phyloP scores from a whole-genome alignment of 805 yeast genomes.

The Scheffersomyces coipomensis region DNA sequence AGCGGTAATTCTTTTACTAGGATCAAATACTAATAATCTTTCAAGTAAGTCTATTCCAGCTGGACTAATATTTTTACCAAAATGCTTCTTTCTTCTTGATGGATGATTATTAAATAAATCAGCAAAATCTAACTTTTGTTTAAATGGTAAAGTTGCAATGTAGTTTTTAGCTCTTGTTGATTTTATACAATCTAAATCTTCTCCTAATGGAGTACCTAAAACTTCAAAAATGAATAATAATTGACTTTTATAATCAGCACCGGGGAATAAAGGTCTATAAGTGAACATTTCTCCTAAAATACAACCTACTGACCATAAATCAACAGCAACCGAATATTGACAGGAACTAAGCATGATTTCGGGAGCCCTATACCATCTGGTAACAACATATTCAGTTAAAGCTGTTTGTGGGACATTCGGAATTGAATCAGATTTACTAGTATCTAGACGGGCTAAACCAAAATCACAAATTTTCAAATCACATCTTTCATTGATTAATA shows the following conservation, averaged over 20 bases:
- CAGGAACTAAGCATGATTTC: constrained; percentile 76
- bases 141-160: constrained; percentile 23
- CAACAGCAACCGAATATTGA: constrained; percentile 73
- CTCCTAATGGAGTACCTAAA: constrained; percentile 59
- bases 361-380: constrained; percentile 84
- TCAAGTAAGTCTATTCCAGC: constrained; percentile 40
- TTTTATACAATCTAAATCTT: constrained; percentile 17
- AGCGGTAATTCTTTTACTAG: constrained; percentile 78
- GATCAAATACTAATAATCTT: constrained; percentile 83
- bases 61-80: constrained; percentile 16
- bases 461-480: constrained; percentile 78
- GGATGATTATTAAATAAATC: constrained; percentile 18
- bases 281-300: constrained; percentile 67
- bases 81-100: constrained; percentile 12
- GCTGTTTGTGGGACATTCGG: background rate
- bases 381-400: constrained; percentile 79
- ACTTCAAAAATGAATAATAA: constrained; percentile 63
- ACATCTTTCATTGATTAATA: constrained; percentile 66
- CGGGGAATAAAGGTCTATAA: constrained; percentile 69
- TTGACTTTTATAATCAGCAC: constrained; percentile 71
- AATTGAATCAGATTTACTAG: constrained; percentile 1
- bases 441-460: constrained; percentile 61
- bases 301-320: constrained; percentile 81
- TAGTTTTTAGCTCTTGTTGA: constrained; percentile 24
- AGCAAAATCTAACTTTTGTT: constrained; percentile 14